Conservation (phyloP, 306 rosid species). For the Macrotyloma uniflorum region DNA sequence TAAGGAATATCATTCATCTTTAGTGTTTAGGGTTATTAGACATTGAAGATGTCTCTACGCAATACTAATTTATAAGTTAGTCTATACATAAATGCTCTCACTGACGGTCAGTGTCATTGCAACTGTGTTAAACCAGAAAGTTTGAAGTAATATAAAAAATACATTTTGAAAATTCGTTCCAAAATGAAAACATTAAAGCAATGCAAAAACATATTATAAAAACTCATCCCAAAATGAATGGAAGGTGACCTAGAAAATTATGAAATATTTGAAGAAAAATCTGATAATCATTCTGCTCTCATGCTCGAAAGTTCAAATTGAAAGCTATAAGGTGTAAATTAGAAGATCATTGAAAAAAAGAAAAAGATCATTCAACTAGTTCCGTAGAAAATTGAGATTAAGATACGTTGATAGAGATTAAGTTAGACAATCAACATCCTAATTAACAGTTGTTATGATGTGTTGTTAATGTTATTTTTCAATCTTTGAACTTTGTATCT, state of each 20-base stretch:
- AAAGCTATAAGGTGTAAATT: neutral
- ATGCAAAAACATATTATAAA: too few relatives aligned
- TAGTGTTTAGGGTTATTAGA: too few relatives aligned
- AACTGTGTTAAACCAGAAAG: neutral
- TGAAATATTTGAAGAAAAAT: too few relatives aligned
- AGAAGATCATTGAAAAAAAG: neutral
- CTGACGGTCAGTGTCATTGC: neutral
- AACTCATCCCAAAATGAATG: too few relatives aligned
- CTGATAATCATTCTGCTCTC: neutral
- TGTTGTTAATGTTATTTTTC: neutral
- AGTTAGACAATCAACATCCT: neutral
- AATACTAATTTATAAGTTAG: too few relatives aligned
- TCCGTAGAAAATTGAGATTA: neutral
- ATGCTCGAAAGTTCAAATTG: neutral
- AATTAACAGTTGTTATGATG: neutral
- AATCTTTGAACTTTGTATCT: neutral
- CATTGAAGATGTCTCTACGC: too few relatives aligned
- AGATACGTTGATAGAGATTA: neutral
- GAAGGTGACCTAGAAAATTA: too few relatives aligned
- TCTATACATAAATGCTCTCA: neutral
- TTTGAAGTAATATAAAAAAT: neutral
- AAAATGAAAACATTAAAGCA: too few relatives aligned
- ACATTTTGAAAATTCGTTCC: too few relatives aligned
- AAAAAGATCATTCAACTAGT: neutral
- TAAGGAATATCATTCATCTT: neutral